Conservation (phyloP, 108 stramenopile species). For the Pseudonitzschia pungens region DNA sequence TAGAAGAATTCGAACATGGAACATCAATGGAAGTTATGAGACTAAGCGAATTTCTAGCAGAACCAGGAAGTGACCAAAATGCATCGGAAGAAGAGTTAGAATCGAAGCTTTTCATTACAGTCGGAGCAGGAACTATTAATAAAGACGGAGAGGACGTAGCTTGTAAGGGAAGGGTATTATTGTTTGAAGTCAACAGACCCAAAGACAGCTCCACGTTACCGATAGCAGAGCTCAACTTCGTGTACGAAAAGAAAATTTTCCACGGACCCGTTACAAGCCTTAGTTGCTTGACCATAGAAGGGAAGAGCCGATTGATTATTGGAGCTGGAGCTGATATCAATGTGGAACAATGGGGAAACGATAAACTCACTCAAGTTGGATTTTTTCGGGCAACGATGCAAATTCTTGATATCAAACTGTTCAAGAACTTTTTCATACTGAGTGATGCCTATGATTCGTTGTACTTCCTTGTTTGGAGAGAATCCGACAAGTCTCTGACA, state of each 20-base stretch:
- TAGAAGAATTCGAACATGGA: constrained; percentile 78
- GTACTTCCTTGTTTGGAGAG: constrained; percentile 86
- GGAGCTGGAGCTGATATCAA: constrained; percentile 87
- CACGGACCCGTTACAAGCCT: constrained; percentile 80
- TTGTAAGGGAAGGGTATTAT: constrained; percentile 65
- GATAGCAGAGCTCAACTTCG: constrained; percentile 51
- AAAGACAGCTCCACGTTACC: constrained; percentile 25
- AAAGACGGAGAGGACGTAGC: constrained; percentile 84
- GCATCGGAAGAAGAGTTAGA: constrained; percentile 55
- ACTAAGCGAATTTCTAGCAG: constrained; percentile 58
- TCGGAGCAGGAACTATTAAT: constrained; percentile 73
- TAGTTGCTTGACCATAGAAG: constrained; percentile 72
- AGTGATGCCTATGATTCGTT: constrained; percentile 87
- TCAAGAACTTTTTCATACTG: constrained; percentile 83
- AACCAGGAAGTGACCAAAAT: constrained; percentile 33
- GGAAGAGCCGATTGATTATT: constrained; percentile 66
- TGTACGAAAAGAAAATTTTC: constrained; percentile 80
- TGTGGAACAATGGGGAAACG: constrained; percentile 86
- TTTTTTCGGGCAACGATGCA: constrained; percentile 90
- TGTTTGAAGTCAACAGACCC: constrained; percentile 58
- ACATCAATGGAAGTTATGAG: constrained; percentile 69
- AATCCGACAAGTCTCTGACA: constrained; percentile 86
- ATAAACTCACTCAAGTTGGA: constrained; percentile 84
- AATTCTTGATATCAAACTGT: constrained; percentile 69
- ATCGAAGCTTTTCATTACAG: constrained; percentile 55